Base-by-base conservation (phyloP, 2,329 filamentous ascomycete genomes). In the Claviceps fusiformis region DNA sequence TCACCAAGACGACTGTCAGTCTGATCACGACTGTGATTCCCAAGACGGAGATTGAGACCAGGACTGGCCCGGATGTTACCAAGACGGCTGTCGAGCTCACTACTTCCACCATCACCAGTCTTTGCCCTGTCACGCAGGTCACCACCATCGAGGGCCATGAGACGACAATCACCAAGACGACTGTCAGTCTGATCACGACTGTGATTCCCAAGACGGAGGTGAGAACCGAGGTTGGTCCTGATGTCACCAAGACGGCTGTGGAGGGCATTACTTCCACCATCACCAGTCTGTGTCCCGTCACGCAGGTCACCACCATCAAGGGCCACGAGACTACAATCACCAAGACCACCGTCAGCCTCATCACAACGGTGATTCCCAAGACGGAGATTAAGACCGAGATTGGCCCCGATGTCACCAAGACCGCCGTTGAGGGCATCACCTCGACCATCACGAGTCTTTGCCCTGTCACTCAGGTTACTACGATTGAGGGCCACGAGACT, bases 271-370 rank as follows among this genome's bases (percentile, higher is more conserved):
- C 73, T 59, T 68, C 65, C 3, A 75, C 72, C 29, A 54, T 70
- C 49, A 78, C 75, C 11, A 68, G 66, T 27, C 64, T 74, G 6
- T 73, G 69, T 62, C 73, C 74, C 15, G 60, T 75, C 13, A 68
- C 68, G 10, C 60, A 65, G 5, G 69, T 67, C 1, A 69, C 68
- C 9, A 65, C 66, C 2, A 69, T 60, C 29, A 44, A 43, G 4
- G 59, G 60, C 5, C 53, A 59, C 19, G 57, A 60, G 6, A 41
- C 52, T 9, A 62, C 59, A 7, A 46, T 55, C 27, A 65, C 62
- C 2, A 61, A 64, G 46, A 64, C 60, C 2, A 62, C 58, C 10
- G 60, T 58, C 31, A 58, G 59, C 33, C 61, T 61, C 19, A 50
- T 67, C 17, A 61, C 64, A 52, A 63, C 64, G 15, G 60, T 63